Base-by-base conservation (phyloP, 441 rosid genomes). In the Populus trichocarpa region DNA sequence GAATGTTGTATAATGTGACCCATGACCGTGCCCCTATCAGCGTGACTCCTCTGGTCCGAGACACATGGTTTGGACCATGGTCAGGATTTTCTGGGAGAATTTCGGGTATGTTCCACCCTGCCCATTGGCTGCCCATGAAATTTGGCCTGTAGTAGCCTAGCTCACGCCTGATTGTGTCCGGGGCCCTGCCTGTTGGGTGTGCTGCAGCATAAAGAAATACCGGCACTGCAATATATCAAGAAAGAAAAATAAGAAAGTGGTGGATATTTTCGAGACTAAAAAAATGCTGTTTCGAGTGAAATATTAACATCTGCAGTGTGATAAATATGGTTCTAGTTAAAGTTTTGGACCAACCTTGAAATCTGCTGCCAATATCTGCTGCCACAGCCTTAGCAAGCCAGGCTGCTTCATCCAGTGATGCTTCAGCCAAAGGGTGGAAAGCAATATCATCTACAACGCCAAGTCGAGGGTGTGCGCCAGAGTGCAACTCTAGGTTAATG, bases 71-170 rank as follows among this genome's bases (percentile, higher is more conserved):
- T 0, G 91, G 91, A 6, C 95, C 95, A 78, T 82, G 83, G 11
- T 91, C 84, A 1, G 91, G 93, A 63, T 46, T 81, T 69, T 77
- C 79, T 0, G 83, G 75, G 40, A 91, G 89, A 69, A 59, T 67
- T 61, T 85, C 89, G 0, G 88, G 77, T 81, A 80, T 66, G 7
- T 87, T 73, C 90, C 86, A 83, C 9, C 95, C 91, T 0, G 86
- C 85, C 93, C 93, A 91, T 72, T 87, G 90, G 83, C 22, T 85
- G 28, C 89, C 95, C 81, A 84, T 81, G 80, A 72, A 82, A 74
- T 89, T 90, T 1, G 94, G 94, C 79, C 86, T 83, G 81, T 82
- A 91, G 83, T 89, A 91, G 35, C 86, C 90, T 11, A 89, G 84
- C 83, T 91, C 93, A 3, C 92, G 84, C 79, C 93, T 83, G 73